These are phyloP conservation scores for Paspalum notatum DNA, from an alignment of 176 grass and related monocot species.

Conservation along the genomic window DNA sequence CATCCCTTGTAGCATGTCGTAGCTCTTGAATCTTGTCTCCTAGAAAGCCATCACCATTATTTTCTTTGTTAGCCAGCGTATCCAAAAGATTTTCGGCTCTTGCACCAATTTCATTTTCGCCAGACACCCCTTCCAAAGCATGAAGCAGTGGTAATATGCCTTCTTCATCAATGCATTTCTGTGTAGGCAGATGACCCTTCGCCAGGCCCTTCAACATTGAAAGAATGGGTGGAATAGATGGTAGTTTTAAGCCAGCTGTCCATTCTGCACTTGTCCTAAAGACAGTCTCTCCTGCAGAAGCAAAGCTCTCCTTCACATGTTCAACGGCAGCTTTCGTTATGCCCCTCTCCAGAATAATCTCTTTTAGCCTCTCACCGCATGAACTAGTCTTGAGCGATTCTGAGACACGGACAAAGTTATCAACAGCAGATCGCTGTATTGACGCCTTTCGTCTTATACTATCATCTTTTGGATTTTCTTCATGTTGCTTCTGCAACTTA, in stretches of 20 bases:
- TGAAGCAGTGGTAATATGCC: conserved; percentile 86
- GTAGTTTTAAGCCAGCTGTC: conserved; percentile 70
- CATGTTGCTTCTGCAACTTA: conserved; percentile 69
- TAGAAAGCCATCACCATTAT: conserved; percentile 88
- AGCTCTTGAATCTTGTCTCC: conserved; percentile 80
- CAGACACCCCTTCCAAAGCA: conserved; percentile 87
- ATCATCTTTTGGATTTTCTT: conserved; percentile 82
- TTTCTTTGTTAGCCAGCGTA: conserved; percentile 93
- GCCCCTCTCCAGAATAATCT: conserved; percentile 93
- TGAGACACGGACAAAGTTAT: conserved; percentile 96
- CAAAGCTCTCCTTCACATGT: conserved; percentile 86
- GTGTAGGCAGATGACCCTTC: conserved; percentile 89
- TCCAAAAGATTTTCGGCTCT: conserved; percentile 98
- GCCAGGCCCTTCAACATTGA: conserved; percentile 94
- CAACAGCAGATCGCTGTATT: conserved; percentile 76
- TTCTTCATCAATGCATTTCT: conserved; percentile 90
- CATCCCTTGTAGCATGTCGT: conserved; percentile 85
- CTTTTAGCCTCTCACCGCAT: conserved; percentile 88
- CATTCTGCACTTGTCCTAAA: conserved; percentile 89
- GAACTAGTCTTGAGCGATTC: conserved; percentile 98
- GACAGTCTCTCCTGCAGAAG: conserved; percentile 48
- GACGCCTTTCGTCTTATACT: conserved; percentile 62
- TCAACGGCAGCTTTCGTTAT: conserved; percentile 69
- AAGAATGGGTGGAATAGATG: conserved; percentile 83
- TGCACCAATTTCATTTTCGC: conserved; percentile 95